phyloP scores from a whole-genome alignment of 163 green algal genomes.

The Coccomyxa subellipsoidea region DNA sequence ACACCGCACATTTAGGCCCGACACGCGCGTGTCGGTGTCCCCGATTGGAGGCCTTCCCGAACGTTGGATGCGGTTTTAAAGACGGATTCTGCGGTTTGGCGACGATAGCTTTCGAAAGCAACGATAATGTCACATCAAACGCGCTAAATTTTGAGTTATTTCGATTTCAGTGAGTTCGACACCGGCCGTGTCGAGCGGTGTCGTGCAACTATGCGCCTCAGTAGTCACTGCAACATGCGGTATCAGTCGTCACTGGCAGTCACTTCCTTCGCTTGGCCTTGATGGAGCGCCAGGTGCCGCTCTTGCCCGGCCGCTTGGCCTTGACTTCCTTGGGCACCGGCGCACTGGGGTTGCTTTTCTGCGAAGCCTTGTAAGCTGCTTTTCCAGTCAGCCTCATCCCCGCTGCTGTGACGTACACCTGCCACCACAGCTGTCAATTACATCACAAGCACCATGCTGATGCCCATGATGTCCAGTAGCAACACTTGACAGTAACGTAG shows the following conservation, averaged over 20 bases:
- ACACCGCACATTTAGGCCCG: too few relatives aligned
- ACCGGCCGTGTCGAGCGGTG: too few relatives aligned
- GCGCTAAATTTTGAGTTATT: too few relatives aligned
- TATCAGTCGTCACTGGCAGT: neutral
- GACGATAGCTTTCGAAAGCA: too few relatives aligned
- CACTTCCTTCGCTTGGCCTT: neutral
- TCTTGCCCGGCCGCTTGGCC: neutral
- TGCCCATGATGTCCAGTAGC: neutral
- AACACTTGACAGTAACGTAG: neutral
- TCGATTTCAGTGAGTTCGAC: too few relatives aligned
- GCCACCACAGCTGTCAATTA: neutral
- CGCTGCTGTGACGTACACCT: neutral
- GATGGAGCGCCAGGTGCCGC: neutral
- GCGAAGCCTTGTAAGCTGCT: neutral
- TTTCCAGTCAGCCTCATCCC: neutral
- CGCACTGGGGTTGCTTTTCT: neutral
- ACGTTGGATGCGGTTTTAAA: too few relatives aligned
- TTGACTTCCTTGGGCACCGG: neutral
- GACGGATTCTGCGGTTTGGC: too few relatives aligned
- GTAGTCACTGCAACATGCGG: too few relatives aligned
- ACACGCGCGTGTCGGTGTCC: too few relatives aligned
- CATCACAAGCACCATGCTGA: neutral
- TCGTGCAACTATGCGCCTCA: neutral
- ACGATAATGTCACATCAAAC: too few relatives aligned
- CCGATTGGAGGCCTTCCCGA: too few relatives aligned